Conservation (phyloP, 2,329 filamentous ascomycete species). For the Diaporthe sp. region DNA sequence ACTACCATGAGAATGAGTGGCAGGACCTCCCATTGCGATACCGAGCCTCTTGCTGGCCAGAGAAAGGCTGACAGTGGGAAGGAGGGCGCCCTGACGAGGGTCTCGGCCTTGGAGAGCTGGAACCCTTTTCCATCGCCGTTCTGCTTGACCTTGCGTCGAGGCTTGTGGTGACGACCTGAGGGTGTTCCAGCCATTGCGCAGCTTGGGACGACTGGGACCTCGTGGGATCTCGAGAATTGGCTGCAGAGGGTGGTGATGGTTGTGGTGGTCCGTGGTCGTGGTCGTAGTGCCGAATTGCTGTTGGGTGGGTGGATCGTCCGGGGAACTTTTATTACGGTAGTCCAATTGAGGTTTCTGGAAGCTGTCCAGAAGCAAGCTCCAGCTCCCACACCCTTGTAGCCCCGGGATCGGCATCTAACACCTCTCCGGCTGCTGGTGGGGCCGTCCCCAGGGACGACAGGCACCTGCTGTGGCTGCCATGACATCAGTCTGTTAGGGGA, state of each 20-base stretch:
- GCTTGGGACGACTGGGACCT: neutral
- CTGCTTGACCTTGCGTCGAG: slow-evolving; percentile 71
- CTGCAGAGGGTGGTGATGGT: neutral
- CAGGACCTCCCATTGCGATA: slow-evolving; percentile 92
- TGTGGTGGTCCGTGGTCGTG: slow-evolving; percentile 24
- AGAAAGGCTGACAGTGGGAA: slow-evolving; percentile 96
- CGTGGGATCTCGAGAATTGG: neutral
- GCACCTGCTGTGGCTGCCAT: neutral
- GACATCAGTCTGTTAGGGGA: slow-evolving; percentile 24
- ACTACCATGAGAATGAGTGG: slow-evolving; percentile 89
- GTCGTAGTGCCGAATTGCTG: neutral
- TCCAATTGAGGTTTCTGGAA: slow-evolving; percentile 34
- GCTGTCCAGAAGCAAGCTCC: slow-evolving; percentile 39
- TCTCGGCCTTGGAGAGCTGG: slow-evolving; percentile 54
- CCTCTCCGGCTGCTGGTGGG: slow-evolving; percentile 25
- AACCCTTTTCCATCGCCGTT: slow-evolving; percentile 54
- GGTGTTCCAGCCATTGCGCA: slow-evolving; percentile 61
- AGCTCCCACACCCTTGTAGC: slow-evolving; percentile 13
- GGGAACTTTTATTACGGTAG: neutral
- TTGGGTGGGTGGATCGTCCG: slow-evolving; percentile 15
- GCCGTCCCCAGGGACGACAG: neutral
- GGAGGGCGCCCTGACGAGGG: slow-evolving; percentile 72
- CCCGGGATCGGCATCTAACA: slow-evolving; percentile 37
- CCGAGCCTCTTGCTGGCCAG: slow-evolving; percentile 87
- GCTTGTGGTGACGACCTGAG: slow-evolving; percentile 69